A percentile compares a stretch with the other conserved stretches of the same genome.
phyloP scores from a whole-genome alignment of 2,329 filamentous ascomycete genomes.

The Aspergillus uvarum region DNA sequence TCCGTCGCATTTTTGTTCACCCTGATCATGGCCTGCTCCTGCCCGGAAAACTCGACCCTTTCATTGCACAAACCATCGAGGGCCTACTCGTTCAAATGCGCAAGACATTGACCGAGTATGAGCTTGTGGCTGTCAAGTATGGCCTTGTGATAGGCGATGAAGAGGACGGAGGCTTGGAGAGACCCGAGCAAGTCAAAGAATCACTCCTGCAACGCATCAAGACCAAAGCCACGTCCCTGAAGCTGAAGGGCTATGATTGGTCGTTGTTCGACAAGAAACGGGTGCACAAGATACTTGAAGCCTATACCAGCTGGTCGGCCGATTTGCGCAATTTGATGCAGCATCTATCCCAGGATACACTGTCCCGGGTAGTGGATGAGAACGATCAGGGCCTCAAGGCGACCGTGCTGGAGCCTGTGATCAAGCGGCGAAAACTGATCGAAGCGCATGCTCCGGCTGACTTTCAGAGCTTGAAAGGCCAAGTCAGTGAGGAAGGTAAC shows the following conservation, averaged over 20 bases:
- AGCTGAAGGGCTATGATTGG: constrained; percentile 32
- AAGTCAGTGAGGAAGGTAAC: constrained; percentile 22
- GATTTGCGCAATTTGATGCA: constrained; percentile 31
- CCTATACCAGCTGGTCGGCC: constrained; percentile 29
- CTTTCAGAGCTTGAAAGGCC: constrained; percentile 21
- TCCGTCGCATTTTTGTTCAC: constrained; percentile 25
- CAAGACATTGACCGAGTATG: neutral
- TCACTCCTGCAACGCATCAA: constrained; percentile 26
- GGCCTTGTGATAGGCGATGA: neutral
- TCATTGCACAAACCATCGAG: neutral
- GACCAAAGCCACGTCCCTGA: constrained; percentile 23
- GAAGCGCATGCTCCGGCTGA: constrained; percentile 21
- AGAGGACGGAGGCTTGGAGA: neutral
- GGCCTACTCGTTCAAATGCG: constrained; percentile 1
- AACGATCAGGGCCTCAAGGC: constrained; percentile 17
- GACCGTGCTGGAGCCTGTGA: constrained; percentile 27
- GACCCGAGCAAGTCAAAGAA: constrained; percentile 19
- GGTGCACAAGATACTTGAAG: constrained; percentile 23
- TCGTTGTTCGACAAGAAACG: constrained; percentile 33
- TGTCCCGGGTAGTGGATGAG: constrained; percentile 17
- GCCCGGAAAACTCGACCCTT: constrained; percentile 17
- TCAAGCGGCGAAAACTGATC: constrained; percentile 25
- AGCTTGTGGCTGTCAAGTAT: neutral
- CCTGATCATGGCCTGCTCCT: constrained; percentile 26
- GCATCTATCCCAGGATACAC: constrained; percentile 27